Evolutionary conservation across 2,329 filamentous ascomycete species (phyloP), one percentile per base, ranked within the genome.

Genomic region (Aspergillus candidus): DNA sequence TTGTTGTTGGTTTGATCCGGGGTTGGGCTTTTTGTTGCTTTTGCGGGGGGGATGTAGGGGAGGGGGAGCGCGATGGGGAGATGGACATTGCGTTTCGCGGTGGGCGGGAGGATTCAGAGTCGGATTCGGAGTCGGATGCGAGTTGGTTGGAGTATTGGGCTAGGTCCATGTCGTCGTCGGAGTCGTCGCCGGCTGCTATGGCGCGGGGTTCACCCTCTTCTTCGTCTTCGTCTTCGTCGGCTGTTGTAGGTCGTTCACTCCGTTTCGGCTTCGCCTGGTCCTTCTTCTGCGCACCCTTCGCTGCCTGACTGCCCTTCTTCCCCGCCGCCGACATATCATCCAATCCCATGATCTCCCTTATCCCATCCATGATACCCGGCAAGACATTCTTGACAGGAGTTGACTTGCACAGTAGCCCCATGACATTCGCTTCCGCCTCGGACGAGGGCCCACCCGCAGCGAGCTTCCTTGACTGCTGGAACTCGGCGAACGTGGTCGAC

Each of bases 371-470:
- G 18, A 75, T 66, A 31, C 68, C 68, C 15, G 72, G 70, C 35
- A 82, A 60, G 2, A 72, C 75, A 50, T 76, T 72, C 59, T 75
- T 76, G 11, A 81, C 77, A 1, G 76, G 77, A 42, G 72, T 75
- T 11, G 78, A 78, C 47, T 80, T 82, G 57, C 77, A 82, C 40
- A 83, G 51, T 41, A 80, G 65, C 11, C 77, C 79, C 37, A 72
- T 66, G 11, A 83, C 78, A 63, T 83, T 83, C 13, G 76, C 67
- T 41, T 72, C 68, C 2, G 75, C 72, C 0, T 66, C 50, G 45
- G 74, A 73, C 38, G 64, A 60, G 13, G 69, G 61, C 6, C 68
- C 60, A 11, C 68, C 60, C 3, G 61, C 46, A 6, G 59, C 27
- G 51, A 69, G 50, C 61, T 69, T 51, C 61, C 62, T 44, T 66